Base-by-base conservation (phyloP, 306 rosid species). In the Cercis canadensis region DNA sequence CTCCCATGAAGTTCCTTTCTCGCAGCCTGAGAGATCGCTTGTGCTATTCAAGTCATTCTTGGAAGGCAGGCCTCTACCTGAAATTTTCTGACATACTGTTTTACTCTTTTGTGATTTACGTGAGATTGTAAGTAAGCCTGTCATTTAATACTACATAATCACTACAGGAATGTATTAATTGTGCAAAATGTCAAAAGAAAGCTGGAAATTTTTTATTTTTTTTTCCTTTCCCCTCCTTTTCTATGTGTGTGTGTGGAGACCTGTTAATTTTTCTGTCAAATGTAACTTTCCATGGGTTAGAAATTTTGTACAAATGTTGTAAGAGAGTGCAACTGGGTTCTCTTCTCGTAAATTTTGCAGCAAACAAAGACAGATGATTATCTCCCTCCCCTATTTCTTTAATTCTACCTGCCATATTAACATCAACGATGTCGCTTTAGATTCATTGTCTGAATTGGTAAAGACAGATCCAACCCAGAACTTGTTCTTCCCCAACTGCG, bases 1-100 rank as follows among this genome's bases (percentile, higher is more conserved):
- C 33, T 93, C 98, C 11, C 98, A 88, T 54, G 98, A 90, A 82
- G 97, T 89, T 32, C 98, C 98, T 32, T 93, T 93, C 91, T 93
- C 98, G 4, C 97, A 93, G 79, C 98, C 97, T 47, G 88, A 88
- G 83, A 81, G 98, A 81, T 90, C 98, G 21, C 83, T 92, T 17
- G 94, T 89, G 47, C 70, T 92, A 63, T 88, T 93, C 76, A 90
- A 79, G 80, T 85, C 96, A 24, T 90, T 93, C 78, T 72, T 93
- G 70, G 73, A 81, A 43, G 87, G 85, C 31, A 88, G 50, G 45
- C 86, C 97, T 46, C 82, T 87, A 16, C 97, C 98, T 0, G 84
- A 87, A 75, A 72, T 66, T 15, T 80, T 88, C 79, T 92, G 78
- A 88, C 70, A 66, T 57, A 7, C 44, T 16, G 53, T 64, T 72